Evolutionary conservation across 306 rosid species (phyloP), one percentile per base, ranked within the genome.

Genomic region (Lablab purpureus): DNA sequence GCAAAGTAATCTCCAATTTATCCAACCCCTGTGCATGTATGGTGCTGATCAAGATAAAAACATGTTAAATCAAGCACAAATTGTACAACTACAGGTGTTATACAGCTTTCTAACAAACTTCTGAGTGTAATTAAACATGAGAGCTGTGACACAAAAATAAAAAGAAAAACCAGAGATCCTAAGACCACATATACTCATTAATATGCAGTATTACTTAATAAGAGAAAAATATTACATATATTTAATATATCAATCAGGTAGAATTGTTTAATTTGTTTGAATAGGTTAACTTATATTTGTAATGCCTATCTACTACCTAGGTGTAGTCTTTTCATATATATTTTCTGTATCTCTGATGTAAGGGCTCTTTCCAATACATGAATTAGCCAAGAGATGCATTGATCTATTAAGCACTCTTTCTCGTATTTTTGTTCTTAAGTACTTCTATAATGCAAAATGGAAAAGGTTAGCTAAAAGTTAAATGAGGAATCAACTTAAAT

Each of bases 41-140:
- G 45, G 97, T 88, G 87, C 98, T 92, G 88, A 73, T 73, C 81
- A 76, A 80, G 82, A 87, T 13, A 60, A 60, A 62, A 47, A 82
- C 60, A 73, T 6, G 45, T 55, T 51, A 70, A 37, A 84, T 89
- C 67, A 88, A 40, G 76, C 23, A 74, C 67, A 85, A 70, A 59
- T 59, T 82, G 45, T 51, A 41, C 45, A 54, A 64, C 28, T 73
- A 74, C 40, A 74, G 17, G 59, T n/a, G 30, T 32, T 0, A 30
- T 22, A 84, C 23, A 49, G 49, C 62, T 75, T 76, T 83, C 59
- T 23, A 18, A 19, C 74, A 79, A 45, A 74, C 34, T 78, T 34
- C 25, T 54, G 25, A 62, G 28, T 32, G 12, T 37, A 43, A 67
- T 12, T 17, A 74, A 67, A 56, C 47, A 67, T n/a, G 32, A 79